Evolutionary conservation across 805 yeast species (phyloP), one percentile per base, ranked within the genome.

Genomic region (Ogataea nonfermentans): DNA sequence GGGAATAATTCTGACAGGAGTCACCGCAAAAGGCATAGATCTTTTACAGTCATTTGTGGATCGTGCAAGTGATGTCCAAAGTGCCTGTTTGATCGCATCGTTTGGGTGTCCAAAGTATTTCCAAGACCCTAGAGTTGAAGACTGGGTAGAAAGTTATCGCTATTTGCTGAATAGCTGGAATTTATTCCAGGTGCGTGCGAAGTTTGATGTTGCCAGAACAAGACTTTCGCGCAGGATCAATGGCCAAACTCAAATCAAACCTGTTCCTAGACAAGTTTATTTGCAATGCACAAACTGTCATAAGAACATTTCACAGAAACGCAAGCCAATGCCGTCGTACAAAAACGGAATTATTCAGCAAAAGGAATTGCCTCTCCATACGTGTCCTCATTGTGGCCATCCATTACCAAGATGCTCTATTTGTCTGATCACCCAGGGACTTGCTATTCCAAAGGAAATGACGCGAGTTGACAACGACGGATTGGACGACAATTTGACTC

Each of bases 371-470:
- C 48, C 48, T 23, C 43, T 24, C 29, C 53, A 49, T 29, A 43
- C 55, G 22, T 90, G 97, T 59, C 89, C 90, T 0, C 84, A 85
- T 52, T 91, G 98, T 66, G 91, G 95, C 3, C 76, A 85, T 1
- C 82, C 91, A 13, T 69, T 88, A 15, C 97, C 98, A 0, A 67
- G 95, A 47, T 91, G 98, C 63, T 89, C 96, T 0, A 84, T 91
- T 6, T 91, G 98, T 53, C 62, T 89, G 24, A 65, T 87, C 31
- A 78, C 95, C 0, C 65, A 89, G 44, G 97, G 97, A 0, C 75
- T 74, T 1, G 76, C 81, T 0, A 58, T 78, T 9, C 79, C 84
- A 0, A 56, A 57, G 36, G 74, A 71, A 19, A 41, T 53, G 30
- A 37, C 61, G 32, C 36, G 49, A 41, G 41, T 66, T 45, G 56